A percentile compares a stretch with the other conserved stretches of the same genome.
These are phyloP conservation scores for Cyclotella baltica DNA, from an alignment of 108 stramenopile species.

Conservation along the genomic window DNA sequence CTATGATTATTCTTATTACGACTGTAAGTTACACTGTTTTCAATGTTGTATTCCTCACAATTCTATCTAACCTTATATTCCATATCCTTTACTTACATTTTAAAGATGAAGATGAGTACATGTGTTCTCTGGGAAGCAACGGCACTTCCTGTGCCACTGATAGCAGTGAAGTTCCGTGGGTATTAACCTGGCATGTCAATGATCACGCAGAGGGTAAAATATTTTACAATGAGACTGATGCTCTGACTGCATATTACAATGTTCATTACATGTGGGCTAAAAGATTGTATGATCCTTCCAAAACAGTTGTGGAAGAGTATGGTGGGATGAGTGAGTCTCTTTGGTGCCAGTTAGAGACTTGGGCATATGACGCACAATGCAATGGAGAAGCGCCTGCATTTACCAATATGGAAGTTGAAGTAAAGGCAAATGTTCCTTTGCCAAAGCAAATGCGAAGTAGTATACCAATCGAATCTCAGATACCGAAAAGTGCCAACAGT, in stretches of 20 bases:
- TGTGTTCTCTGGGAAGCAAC: neutral
- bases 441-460: neutral
- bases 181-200: conserved; percentile 5
- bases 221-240: conserved; percentile 17
- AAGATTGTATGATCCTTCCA: conserved; percentile 4
- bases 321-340: neutral
- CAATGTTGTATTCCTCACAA: neutral
- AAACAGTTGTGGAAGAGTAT: neutral
- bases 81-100: neutral
- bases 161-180: neutral
- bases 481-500: neutral
- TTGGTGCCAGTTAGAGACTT: conserved; percentile 1
- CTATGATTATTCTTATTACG: neutral
- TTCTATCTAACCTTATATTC: neutral
- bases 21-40: too few relatives aligned
- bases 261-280: neutral
- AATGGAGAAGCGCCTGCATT: neutral
- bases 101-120: neutral
- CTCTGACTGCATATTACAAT: neutral
- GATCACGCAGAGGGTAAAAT: conserved; percentile 5
- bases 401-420: neutral
- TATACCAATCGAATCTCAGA: neutral
- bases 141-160: neutral
- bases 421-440: neutral
- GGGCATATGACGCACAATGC: too few relatives aligned